phyloP scores from a whole-genome alignment of 116 monocot genomes.

The Phalaenopsis hybrid region DNA sequence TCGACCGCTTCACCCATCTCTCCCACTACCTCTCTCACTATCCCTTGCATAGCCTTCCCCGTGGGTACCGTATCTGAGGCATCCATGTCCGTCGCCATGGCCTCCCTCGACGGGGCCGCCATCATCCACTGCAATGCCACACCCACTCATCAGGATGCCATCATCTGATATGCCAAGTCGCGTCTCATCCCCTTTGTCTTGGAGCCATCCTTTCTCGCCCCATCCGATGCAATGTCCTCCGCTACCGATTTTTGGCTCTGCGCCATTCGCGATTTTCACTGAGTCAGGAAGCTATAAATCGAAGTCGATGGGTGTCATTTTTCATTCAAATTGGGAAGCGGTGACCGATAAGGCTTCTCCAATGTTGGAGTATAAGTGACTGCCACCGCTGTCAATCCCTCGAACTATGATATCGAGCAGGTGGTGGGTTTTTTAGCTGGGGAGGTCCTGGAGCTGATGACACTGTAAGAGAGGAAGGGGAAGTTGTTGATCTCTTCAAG shows the following conservation, averaged over 20 bases:
- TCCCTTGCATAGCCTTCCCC: constrained; percentile 87
- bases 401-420: constrained; percentile 53
- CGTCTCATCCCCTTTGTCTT: constrained; percentile 50
- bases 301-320: constrained; percentile 56
- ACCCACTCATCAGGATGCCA: constrained; percentile 41
- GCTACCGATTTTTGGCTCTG: constrained; percentile 25
- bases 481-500: constrained; percentile 48
- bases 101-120: constrained; percentile 70
- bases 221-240: constrained; percentile 16
- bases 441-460: constrained; percentile 36
- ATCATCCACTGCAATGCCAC: constrained; percentile 72
- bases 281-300: constrained; percentile 53
- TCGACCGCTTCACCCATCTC: constrained; percentile 77
- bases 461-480: constrained; percentile 39
- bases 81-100: constrained; percentile 89
- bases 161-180: constrained; percentile 62
- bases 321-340: constrained; percentile 37
- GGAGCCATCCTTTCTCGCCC: constrained; percentile 31
- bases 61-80: constrained; percentile 98
- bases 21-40: constrained; percentile 58
- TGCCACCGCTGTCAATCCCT: constrained; percentile 27
- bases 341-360: constrained; percentile 15
- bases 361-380: constrained; percentile 55
- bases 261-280: constrained; percentile 45
- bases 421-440: constrained; percentile 52